Conservation (phyloP, 2,329 filamentous ascomycete species). For the Onygena corvina region DNA sequence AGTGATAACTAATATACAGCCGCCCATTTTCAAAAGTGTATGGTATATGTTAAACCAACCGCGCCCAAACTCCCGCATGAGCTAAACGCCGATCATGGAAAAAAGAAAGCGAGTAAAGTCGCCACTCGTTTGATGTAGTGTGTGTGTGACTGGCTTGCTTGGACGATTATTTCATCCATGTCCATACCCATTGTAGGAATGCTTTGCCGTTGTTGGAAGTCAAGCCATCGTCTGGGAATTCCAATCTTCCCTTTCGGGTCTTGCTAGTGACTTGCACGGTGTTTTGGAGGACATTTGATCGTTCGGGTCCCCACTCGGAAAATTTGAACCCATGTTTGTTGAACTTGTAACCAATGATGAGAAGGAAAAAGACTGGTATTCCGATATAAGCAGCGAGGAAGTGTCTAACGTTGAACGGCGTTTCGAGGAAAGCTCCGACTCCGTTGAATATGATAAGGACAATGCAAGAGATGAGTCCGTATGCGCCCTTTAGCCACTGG, state of each 20-base stretch:
- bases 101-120: neutral
- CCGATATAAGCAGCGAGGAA: slow-evolving; percentile 34
- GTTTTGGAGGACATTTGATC: slow-evolving; percentile 28
- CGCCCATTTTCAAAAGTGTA: neutral
- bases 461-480: slow-evolving; percentile 18
- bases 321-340: slow-evolving; percentile 27
- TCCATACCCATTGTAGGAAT: slow-evolving; percentile 29
- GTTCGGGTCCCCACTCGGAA: slow-evolving; percentile 27
- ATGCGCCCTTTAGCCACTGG: slow-evolving; percentile 21
- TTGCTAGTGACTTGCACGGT: slow-evolving; percentile 27
- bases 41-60: neutral
- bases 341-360: slow-evolving; percentile 31
- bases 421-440: slow-evolving; percentile 13
- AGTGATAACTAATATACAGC: neutral
- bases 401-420: slow-evolving; percentile 26
- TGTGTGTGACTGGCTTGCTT: neutral
- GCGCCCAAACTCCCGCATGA: neutral
- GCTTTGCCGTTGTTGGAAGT: slow-evolving; percentile 23
- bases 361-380: slow-evolving; percentile 30
- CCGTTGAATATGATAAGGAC: slow-evolving; percentile 19
- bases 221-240: slow-evolving; percentile 27
- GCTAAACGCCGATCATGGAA: neutral
- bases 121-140: neutral
- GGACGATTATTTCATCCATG: slow-evolving; percentile 26
- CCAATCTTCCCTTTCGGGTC: slow-evolving; percentile 27